Base-by-base conservation (phyloP, 2,329 filamentous ascomycete genomes). In the Fusarium dlaminii region DNA sequence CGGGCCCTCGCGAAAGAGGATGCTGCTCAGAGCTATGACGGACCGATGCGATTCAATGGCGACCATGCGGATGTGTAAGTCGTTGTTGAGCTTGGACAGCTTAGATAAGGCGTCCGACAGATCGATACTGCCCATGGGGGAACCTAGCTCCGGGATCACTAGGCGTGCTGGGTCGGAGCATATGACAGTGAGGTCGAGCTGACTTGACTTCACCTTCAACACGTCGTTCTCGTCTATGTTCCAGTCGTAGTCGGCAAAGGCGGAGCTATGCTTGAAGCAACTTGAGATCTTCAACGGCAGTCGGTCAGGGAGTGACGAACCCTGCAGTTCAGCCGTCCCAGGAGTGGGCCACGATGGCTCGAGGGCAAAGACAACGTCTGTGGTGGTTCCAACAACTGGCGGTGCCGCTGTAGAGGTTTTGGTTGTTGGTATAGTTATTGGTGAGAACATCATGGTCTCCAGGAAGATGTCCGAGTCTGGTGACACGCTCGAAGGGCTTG, bases 191-290 rank as follows among this genome's bases (percentile, higher is more conserved):
- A 27, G 17, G 17, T 3, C 2, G 24, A 27, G 43, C 43, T 9
- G 43, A 4, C 1, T 20, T 4, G 24, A 0, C 17, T 45, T 45
- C 5, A 5, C 2, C 11, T 13, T 45, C 5, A 1, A 10, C 0
- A 20, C 12, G 18, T 14, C 43, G 5, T 45, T 27, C 0, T 27
- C 24, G 2, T 45, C 43, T 4, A 45, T 9, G 5, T 45, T 45
- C 43, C 43, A 45, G 43, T 45, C 43, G 43, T 45, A 45, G 43
- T 45, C 24, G 43, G 17, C 43, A 3, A 45, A 45, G 4, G 24
- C 43, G 17, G 43, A 45, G 43, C 43, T 45, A 2, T 27, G 43
- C 24, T 45, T 45, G 24, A 45, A 45, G 17, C 43, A 45, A 10
- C 43, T 45, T 45, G 43, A 27, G 43, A 45, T 45, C 24, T 20